Conservation (phyloP, 1,284 basidiomycete species). For the Abortiporus biennis region DNA sequence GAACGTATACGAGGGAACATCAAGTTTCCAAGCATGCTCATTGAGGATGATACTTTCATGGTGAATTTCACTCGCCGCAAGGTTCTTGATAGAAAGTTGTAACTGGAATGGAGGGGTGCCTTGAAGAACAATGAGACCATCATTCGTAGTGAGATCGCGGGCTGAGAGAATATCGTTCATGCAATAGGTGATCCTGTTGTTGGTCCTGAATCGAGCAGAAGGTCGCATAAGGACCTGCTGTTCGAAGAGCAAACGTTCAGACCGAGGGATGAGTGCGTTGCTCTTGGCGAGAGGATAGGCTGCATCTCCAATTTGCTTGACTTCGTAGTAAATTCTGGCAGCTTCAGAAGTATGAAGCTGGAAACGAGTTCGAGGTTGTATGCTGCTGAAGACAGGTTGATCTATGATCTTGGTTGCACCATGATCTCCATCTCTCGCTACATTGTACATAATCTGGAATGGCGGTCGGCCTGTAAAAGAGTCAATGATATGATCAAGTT, state of each 20-base stretch:
- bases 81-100: constrained; percentile 69
- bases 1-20: constrained; percentile 70
- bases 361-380: constrained; percentile 77
- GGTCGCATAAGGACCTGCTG: constrained; percentile 79
- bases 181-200: constrained; percentile 69
- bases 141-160: constrained; percentile 41
- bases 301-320: constrained; percentile 83
- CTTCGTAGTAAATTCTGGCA: constrained; percentile 84
- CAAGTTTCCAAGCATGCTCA: constrained; percentile 68
- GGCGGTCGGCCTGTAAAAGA: constrained; percentile 61
- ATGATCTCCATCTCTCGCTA: constrained; percentile 55
- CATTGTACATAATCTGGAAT: constrained; percentile 82
- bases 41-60: constrained; percentile 52
- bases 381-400: constrained; percentile 79
- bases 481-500: constrained; percentile 1
- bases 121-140: constrained; percentile 59
- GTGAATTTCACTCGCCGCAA: constrained; percentile 60
- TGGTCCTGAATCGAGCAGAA: constrained; percentile 67
- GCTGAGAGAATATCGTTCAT: constrained; percentile 62
- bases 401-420: constrained; percentile 59
- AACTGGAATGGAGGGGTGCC: constrained; percentile 90
- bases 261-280: constrained; percentile 53
- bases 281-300: constrained; percentile 74
- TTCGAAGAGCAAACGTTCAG: constrained; percentile 68
- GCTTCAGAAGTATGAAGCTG: constrained; percentile 77